These are phyloP conservation scores for Chlorella sorokiniana DNA, from an alignment of 139 green algal genomes.

Conservation along the genomic window DNA sequence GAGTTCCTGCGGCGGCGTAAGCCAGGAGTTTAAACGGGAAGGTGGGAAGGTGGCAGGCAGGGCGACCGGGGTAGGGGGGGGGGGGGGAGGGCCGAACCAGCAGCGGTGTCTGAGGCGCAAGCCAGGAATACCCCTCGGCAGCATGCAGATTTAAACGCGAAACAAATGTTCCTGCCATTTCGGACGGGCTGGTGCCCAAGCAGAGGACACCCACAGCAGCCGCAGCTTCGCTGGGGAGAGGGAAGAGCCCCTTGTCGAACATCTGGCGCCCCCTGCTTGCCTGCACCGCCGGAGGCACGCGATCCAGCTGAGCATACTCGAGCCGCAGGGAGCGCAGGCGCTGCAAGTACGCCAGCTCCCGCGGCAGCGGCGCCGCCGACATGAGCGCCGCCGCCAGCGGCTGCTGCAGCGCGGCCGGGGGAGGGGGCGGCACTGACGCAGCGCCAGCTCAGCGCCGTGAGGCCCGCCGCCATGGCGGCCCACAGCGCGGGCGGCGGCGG, in stretches of 20 bases:
- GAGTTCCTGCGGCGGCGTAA: neutral
- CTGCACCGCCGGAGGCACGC: neutral
- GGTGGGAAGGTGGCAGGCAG: neutral
- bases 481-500: neutral
- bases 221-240: no score
- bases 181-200: no score
- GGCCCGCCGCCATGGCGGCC: neutral
- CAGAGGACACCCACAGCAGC: no score
- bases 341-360: slow-evolving; percentile 3
- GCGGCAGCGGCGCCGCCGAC: neutral
- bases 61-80: no score
- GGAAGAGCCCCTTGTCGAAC: no score
- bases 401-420: neutral
- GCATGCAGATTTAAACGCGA: no score
- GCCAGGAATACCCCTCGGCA: no score
- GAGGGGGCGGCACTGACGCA: neutral
- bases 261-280: neutral
- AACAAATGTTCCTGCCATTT: no score
- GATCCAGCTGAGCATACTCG: slow-evolving; percentile 7
- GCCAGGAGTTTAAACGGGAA: neutral
- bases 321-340: slow-evolving; percentile 5
- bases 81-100: no score
- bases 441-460: slow-evolving; percentile 18
- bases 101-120: no score
- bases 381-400: neutral